Evolutionary conservation across 768 basidiomycete species (phyloP).

Genomic region (Phallus indusiatus): DNA sequence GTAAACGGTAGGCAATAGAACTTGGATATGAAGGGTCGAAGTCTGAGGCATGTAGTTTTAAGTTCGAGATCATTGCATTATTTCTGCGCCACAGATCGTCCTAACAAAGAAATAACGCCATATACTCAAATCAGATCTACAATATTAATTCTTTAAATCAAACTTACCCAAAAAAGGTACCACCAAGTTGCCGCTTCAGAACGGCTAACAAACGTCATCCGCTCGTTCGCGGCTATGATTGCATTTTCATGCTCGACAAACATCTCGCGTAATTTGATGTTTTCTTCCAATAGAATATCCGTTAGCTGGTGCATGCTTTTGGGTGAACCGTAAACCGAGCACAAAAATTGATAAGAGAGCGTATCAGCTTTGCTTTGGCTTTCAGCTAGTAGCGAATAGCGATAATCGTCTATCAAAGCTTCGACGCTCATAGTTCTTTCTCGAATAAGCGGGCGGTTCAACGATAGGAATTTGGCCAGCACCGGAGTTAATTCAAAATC

Average conservation of each 20-base stretch:
- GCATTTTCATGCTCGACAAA: conserved; percentile 35
- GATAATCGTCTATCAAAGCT: conserved; percentile 39
- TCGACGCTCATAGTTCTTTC: conserved; percentile 35
- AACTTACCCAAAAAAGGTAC: conserved; percentile 68
- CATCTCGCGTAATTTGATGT: conserved; percentile 45
- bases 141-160: background rate
- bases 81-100: conserved; percentile 74
- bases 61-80: conserved; percentile 40
- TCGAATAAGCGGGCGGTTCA: conserved; percentile 45
- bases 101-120: conserved; percentile 23
- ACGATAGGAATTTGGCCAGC: conserved; percentile 52
- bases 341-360: conserved; percentile 55
- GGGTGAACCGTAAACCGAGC: conserved; percentile 50
- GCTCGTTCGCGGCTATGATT: conserved; percentile 42
- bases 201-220: conserved; percentile 39
- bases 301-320: conserved; percentile 35
- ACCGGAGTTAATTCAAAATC: conserved; percentile 53
- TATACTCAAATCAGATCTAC: background rate
- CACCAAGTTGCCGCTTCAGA: conserved; percentile 57
- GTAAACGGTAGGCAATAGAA: conserved; percentile 64
- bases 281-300: conserved; percentile 42
- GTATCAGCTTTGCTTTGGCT: conserved; percentile 41
- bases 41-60: conserved; percentile 41
- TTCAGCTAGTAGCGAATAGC: conserved; percentile 38
- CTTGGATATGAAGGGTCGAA: conserved; percentile 66